These are phyloP conservation scores for Fraxinus anomala DNA, from an alignment of 257 asterid species.

Conservation along the genomic window DNA sequence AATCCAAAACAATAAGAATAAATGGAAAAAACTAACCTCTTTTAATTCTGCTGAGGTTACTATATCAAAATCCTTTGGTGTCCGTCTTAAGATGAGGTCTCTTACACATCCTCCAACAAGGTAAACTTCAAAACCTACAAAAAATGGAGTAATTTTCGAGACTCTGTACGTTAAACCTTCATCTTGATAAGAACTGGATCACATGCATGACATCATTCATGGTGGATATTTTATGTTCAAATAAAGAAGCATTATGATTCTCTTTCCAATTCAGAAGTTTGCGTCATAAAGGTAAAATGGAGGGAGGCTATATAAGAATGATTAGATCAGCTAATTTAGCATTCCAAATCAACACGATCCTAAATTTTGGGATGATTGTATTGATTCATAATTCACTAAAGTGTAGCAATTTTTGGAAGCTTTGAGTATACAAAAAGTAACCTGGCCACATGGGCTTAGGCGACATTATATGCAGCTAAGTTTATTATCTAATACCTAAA, in stretches of 20 bases:
- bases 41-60: constrained; percentile 81
- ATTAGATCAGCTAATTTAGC: background rate
- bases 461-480: background rate
- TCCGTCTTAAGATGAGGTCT: constrained; percentile 67
- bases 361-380: background rate
- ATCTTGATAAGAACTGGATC: background rate
- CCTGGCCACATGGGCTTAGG: background rate
- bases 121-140: constrained; percentile 78
- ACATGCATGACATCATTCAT: background rate
- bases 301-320: background rate
- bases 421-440: background rate
- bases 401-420: background rate
- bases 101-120: constrained; percentile 93
- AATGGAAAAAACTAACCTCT: constrained; percentile 45
- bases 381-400: background rate
- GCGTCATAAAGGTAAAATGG: background rate
- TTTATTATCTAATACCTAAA: background rate
- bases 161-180: no score
- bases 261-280: background rate
- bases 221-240: background rate
- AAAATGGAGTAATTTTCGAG: background rate
- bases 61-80: constrained; percentile 81
- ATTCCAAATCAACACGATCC: background rate
- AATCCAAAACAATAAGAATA: constrained; percentile 7
- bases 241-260: background rate